Conservation (phyloP, 345 rosid genomes). For the Lumnitzera littorea region DNA sequence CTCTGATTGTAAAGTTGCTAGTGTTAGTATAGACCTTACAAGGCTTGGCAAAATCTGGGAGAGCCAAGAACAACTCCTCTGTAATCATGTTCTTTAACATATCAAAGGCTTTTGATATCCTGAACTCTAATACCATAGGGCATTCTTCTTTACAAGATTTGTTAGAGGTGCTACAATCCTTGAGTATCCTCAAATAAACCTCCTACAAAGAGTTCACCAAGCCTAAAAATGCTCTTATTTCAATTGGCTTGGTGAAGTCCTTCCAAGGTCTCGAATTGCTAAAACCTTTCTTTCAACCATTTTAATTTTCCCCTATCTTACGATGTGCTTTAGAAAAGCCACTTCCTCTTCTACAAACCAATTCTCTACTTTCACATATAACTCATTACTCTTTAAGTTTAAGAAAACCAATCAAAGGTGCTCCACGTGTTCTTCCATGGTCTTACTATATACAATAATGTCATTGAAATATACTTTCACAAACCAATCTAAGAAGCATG, state of each 20-base stretch:
- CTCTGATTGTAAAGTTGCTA: not conserved
- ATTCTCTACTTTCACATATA: constrained; percentile 2
- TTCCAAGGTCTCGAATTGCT: not conserved
- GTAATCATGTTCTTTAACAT: not conserved
- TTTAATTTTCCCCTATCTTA: not conserved
- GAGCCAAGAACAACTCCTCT: not conserved
- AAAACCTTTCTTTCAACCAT: not conserved
- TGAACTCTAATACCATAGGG: not conserved
- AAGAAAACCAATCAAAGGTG: not conserved
- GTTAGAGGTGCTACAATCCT: not conserved
- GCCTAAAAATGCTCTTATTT: not conserved
- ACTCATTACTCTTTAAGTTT: not conserved
- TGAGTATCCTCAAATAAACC: not conserved
- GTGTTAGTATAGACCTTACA: not conserved
- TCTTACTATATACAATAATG: not conserved
- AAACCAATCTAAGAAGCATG: not conserved
- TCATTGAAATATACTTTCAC: constrained; percentile 1
- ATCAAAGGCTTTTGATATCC: not conserved
- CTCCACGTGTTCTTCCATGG: not conserved
- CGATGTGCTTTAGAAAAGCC: not conserved
- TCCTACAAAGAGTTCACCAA: not conserved
- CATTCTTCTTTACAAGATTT: not conserved
- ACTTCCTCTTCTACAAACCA: not conserved
- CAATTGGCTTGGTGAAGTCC: too few relatives aligned
- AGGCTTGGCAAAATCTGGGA: not conserved